Base-by-base conservation (phyloP, 345 rosid genomes). In the Gossypium arboreum region DNA sequence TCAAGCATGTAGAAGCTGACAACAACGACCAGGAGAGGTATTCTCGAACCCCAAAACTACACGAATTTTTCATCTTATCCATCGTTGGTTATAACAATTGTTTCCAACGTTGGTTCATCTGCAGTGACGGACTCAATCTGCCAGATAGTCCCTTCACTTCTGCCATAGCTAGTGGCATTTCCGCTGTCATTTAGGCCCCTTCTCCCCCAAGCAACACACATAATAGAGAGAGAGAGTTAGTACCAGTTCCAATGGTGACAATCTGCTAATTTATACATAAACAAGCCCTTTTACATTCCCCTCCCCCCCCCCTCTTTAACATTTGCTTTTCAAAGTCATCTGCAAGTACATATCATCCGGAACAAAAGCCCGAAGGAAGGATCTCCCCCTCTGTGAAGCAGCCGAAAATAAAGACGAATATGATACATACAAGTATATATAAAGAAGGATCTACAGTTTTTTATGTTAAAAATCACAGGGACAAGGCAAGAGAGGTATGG, bases 81-180 rank as follows among this genome's bases (percentile, higher is more conserved):
- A 22, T 22, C 24, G 3, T 17, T 18, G 20, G 52, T 24, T 66
- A 17, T 41, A 68, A 13, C 12, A 18, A 51, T 15, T 25, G 50
- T 65, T 50, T 75, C 15, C 1, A 6, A 64, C 58, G 48, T 70
- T 51, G 2, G 13, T 56, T 41, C 39, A 11, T 48, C 64, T 27
- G 81, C 87, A 85, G 86, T 27, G 85, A 88, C 75, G 81, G 78
- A 72, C 76, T 83, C 25, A 77, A 85, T 75, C 84, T 85, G 34
- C 90, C 90, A 0, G 90, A 86, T 73, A 88, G 88, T 65, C 92
- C 88, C 0, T 88, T 88, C 47, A 79, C 88, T 7, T 63, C 86
- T 41, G 76, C 79, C 9, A 66, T 83, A 80, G 67, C 76, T 68
- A 83, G 81, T 68, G 57, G 80, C 79, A 85, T 78, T 61, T 79